Evolutionary conservation across 164 flowering plant species (phyloP).

Genomic region (Tetracentron sinense): DNA sequence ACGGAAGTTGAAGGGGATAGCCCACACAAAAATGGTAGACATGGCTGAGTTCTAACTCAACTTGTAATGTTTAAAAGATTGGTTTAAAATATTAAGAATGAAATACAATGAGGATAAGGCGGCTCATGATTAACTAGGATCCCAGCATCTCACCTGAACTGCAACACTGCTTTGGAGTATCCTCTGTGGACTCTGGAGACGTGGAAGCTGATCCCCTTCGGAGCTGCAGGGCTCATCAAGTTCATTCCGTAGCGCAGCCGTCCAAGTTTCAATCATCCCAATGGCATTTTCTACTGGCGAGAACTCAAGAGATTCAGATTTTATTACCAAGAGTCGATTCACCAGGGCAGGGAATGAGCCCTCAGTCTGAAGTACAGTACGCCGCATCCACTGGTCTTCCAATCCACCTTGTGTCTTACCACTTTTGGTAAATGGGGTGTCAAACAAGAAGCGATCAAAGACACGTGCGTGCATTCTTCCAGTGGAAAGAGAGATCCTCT

Average conservation of each 20-base stretch:
- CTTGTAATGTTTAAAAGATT: neutral
- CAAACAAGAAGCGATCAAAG: constrained; percentile 94
- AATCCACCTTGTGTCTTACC: constrained; percentile 98
- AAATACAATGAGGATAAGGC: too few species aligned
- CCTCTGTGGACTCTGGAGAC: constrained; percentile 93
- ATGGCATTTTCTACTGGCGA: constrained; percentile 98
- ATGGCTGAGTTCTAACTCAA: neutral
- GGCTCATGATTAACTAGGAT: neutral
- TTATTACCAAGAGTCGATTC: constrained; percentile 77
- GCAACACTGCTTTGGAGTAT: constrained; percentile 99
- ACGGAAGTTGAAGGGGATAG: too few species aligned
- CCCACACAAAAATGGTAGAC: too few species aligned
- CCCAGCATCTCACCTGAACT: constrained; percentile 63
- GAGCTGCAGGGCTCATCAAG: constrained; percentile 99
- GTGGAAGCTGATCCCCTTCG: constrained; percentile 98
- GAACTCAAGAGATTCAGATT: constrained; percentile 93
- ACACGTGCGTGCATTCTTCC: constrained; percentile 95
- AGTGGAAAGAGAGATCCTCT: constrained; percentile 89
- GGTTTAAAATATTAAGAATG: neutral
- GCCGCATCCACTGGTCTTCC: constrained; percentile 97
- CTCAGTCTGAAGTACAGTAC: constrained; percentile 87
- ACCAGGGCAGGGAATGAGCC: constrained; percentile 98
- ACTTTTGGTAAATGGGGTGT: constrained; percentile 96
- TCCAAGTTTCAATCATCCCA: constrained; percentile 98
- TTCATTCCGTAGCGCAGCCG: constrained; percentile 89